Evolutionary conservation across 768 basidiomycete genomes (phyloP).

Genomic region (Epithele typhae): DNA sequence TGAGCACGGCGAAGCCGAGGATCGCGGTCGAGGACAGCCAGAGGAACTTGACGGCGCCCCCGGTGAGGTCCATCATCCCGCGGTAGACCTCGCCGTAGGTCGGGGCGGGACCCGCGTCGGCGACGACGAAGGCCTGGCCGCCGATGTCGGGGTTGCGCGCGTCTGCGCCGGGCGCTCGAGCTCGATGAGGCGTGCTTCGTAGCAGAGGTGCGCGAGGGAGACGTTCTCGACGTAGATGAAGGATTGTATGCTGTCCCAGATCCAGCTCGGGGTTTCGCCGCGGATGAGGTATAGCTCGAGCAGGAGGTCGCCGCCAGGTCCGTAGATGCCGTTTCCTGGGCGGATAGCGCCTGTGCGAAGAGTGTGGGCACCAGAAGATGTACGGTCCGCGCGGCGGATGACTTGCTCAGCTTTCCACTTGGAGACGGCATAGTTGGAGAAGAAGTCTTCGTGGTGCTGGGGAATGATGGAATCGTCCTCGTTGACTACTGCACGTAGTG

Average conservation of each 20-base stretch:
- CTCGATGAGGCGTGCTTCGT: constrained; percentile 69
- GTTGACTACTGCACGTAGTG: constrained; percentile 58
- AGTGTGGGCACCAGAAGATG: constrained; percentile 31
- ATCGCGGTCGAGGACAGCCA: constrained; percentile 56
- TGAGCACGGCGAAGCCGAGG: constrained; percentile 55
- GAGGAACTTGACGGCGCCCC: constrained; percentile 54
- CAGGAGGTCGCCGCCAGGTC: constrained; percentile 69
- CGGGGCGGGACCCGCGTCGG: constrained; percentile 59
- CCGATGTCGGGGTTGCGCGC: constrained; percentile 71
- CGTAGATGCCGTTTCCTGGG: constrained; percentile 77
- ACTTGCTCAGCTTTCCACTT: constrained; percentile 54
- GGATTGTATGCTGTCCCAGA: constrained; percentile 50
- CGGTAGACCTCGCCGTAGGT: constrained; percentile 63
- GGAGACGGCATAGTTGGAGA: constrained; percentile 74
- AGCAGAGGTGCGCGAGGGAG: constrained; percentile 64
- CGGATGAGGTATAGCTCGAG: constrained; percentile 61
- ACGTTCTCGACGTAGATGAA: constrained; percentile 77
- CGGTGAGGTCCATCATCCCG: constrained; percentile 49
- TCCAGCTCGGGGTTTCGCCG: constrained; percentile 60
- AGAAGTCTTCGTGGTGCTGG: constrained; percentile 55
- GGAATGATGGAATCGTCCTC: constrained; percentile 57
- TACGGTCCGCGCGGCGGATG: constrained; percentile 40
- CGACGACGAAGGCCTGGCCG: constrained; percentile 63
- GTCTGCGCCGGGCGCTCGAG: constrained; percentile 27
- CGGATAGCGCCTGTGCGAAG: constrained; percentile 70